Evolutionary conservation across 163 green algal species (phyloP).

Genomic region (Scenedesmus sp.): DNA sequence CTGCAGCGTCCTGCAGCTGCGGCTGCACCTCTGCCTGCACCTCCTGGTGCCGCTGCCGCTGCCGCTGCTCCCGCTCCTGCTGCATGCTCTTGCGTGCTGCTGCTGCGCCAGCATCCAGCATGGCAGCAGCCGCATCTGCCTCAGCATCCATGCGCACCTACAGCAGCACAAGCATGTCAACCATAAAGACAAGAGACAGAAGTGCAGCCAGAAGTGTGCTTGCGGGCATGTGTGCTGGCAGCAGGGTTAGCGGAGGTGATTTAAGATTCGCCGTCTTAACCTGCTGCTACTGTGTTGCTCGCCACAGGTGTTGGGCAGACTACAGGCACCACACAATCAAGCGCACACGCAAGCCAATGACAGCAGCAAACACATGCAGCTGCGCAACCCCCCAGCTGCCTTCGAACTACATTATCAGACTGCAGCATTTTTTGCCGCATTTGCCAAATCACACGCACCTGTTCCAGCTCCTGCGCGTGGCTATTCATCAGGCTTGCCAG

Average conservation of each 20-base stretch:
- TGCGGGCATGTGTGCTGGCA: too few relatives aligned
- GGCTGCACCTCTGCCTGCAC: background rate
- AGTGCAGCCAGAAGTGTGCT: background rate
- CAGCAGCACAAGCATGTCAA: background rate
- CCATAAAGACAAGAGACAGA: background rate
- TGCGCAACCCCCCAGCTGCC: too few relatives aligned
- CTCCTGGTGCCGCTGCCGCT: conserved; percentile 2
- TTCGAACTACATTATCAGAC: background rate
- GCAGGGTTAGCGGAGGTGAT: too few relatives aligned
- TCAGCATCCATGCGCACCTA: conserved; percentile 43
- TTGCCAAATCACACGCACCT: background rate
- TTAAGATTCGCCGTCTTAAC: too few relatives aligned
- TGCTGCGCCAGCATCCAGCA: conserved; percentile 39
- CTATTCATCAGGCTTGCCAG: background rate
- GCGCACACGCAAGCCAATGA: background rate
- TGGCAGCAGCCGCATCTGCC: conserved; percentile 37
- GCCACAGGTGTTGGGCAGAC: too few relatives aligned
- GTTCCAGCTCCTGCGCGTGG: conserved; percentile 45
- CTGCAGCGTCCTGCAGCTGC: background rate
- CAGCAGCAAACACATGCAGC: too few relatives aligned
- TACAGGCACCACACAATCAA: background rate
- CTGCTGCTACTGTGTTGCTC: too few relatives aligned
- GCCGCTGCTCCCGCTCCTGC: background rate
- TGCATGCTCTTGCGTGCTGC: background rate
- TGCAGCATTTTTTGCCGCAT: background rate